Percentiles rank a stretch among this genome's conserved stretches.
Evolutionary conservation across 2,329 filamentous ascomycete genomes (phyloP).

Genomic region (Cordyceps javanica): DNA sequence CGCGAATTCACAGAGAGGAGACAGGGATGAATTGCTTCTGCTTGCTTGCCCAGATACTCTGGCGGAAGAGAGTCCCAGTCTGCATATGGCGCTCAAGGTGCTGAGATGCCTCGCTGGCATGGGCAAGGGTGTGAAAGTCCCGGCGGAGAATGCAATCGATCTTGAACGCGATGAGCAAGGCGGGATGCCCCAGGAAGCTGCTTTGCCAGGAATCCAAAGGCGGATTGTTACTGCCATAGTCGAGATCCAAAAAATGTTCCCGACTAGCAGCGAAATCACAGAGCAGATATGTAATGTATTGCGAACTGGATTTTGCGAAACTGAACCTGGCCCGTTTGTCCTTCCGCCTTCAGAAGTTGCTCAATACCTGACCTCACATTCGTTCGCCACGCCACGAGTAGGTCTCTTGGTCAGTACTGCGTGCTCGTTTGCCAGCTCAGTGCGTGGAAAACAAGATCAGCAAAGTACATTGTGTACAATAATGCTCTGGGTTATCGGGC

Average conservation of each 20-base stretch:
- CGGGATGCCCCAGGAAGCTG: constrained; percentile 11
- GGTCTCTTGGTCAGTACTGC: constrained; percentile 66
- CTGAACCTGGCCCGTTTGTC: constrained; percentile 69
- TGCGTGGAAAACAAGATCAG: constrained; percentile 39
- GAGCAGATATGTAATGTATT: constrained; percentile 68
- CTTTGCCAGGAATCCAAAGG: constrained; percentile 33
- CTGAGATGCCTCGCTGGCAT: constrained; percentile 64
- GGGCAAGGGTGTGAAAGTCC: constrained; percentile 65
- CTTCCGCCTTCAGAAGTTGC: constrained; percentile 62
- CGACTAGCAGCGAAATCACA: constrained; percentile 57
- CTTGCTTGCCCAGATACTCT: constrained; percentile 19
- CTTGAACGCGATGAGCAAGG: constrained; percentile 46
- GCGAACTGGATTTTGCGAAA: constrained; percentile 69
- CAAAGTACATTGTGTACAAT: constrained; percentile 44
- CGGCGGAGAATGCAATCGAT: constrained; percentile 61
- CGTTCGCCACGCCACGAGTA: constrained; percentile 56
- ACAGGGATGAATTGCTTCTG: background rate
- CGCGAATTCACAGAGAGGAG: background rate
- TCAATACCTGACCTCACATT: constrained; percentile 56
- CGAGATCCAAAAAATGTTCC: constrained; percentile 46
- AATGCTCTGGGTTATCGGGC: constrained; percentile 54
- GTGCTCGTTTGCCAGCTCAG: constrained; percentile 61
- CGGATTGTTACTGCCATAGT: constrained; percentile 42
- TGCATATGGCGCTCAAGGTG: constrained; percentile 47
- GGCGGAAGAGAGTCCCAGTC: constrained; percentile 35